Evolutionary conservation across 1,284 basidiomycete genomes (phyloP), one percentile per base, ranked within the genome.

Genomic region (Leccinum ponderosum): DNA sequence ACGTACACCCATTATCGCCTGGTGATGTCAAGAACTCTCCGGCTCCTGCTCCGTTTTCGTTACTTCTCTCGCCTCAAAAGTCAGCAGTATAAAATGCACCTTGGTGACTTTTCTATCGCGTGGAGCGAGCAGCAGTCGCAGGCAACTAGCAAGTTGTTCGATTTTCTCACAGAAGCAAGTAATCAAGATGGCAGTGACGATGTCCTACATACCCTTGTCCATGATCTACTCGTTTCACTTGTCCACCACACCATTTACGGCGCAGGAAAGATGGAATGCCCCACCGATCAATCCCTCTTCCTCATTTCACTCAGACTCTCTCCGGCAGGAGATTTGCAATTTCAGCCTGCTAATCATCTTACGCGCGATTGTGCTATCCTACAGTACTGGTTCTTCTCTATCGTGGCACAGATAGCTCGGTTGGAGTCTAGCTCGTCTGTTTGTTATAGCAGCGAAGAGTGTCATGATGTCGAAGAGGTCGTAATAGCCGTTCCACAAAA

Each of bases 251-350:
- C 52, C 9, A 61, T 63, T 5, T 48, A 29, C 27, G 44, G 42
- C 6, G 50, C 53, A 0, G 2, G 47, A 9, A 53, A 62, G 27
- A 63, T 63, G 56, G 60, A 62, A 1, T 61, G 59, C 25, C 55
- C 51, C 8, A 60, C 51, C 1, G 55, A 58, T 31, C 27, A 52
- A 52, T 52, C 50, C 50, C 50, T 52, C 3, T 52, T 52, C 9
- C n/a, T 52, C 6, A 3, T n/a, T 15, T 52, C 50, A 9, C 27
- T 52, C 5, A n/a, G 50, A 8, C 3, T 52, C 14, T 48, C 59
- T 17, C 39, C 51, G 6, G 7, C 58, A 37, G 56, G 51, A 15
- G 6, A 6, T 22, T 3, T 61, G 12, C 51, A 53, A 4, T 61
- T 61, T 39, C 42, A 47, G 42, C 11, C 42, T 0, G 56, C 59